These are phyloP conservation scores for Moesziomyces parantarcticus DNA, from an alignment of 1,284 basidiomycete genomes.

Conservation along the genomic window DNA sequence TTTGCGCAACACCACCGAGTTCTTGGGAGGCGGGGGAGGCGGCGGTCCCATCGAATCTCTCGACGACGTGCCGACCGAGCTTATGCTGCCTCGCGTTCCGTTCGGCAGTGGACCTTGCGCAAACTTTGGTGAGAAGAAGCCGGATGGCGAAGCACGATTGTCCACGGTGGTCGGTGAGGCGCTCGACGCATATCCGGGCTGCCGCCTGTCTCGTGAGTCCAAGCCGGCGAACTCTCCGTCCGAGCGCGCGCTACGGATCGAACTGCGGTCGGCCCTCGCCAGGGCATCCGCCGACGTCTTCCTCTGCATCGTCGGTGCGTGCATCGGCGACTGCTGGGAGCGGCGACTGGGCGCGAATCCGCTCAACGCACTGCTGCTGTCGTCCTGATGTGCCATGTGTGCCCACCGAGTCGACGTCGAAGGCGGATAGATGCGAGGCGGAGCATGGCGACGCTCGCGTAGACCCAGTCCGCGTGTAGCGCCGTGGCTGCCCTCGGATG, in stretches of 20 bases:
- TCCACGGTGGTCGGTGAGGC: neutral
- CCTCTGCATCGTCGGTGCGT: slow-evolving; percentile 20
- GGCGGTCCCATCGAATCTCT: slow-evolving; percentile 41
- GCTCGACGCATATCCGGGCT: neutral
- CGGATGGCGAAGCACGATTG: slow-evolving; percentile 1
- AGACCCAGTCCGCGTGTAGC: slow-evolving; percentile 27
- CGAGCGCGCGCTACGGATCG: slow-evolving; percentile 9
- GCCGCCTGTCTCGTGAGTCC: neutral
- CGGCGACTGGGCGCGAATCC: slow-evolving; percentile 10
- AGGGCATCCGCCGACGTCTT: slow-evolving; percentile 37
- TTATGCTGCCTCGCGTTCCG: slow-evolving; percentile 1
- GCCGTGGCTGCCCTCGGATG: slow-evolving; percentile 28
- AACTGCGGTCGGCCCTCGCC: slow-evolving; percentile 11
- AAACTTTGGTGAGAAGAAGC: slow-evolving; percentile 8
- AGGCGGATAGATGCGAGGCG: slow-evolving; percentile 56
- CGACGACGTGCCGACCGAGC: slow-evolving; percentile 5
- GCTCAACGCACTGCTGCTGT: slow-evolving; percentile 8
- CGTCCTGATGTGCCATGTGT: slow-evolving; percentile 28
- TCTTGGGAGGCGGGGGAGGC: slow-evolving; percentile 45
- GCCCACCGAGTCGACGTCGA: slow-evolving; percentile 43
- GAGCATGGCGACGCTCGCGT: slow-evolving; percentile 50
- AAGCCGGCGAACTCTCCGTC: slow-evolving; percentile 4
- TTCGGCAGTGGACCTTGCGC: neutral
- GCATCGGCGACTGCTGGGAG: slow-evolving; percentile 15
- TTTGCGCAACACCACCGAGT: slow-evolving; percentile 12